Base-by-base conservation (phyloP, 2,329 filamentous ascomycete species). In the Trichophyton rubrum region DNA sequence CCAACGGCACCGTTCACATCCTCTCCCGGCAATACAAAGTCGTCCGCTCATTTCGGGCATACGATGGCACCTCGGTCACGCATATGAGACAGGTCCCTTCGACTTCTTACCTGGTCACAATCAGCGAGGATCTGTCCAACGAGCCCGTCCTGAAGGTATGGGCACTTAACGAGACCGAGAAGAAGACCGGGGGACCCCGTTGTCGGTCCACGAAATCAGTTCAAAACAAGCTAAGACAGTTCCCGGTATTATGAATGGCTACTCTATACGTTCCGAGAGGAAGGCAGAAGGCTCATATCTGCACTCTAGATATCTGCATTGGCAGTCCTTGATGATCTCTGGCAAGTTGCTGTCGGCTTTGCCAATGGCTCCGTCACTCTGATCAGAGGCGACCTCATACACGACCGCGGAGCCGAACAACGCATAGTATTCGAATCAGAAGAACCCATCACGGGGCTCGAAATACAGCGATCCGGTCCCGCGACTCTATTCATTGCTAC, bases 81-180 rank as follows among this genome's bases (percentile, higher is more conserved):
- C 88, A 96, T 72, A 91, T 97, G 83, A 89, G 86, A 74, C 92
- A 96, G 75, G 82, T 97, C 33, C 88, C 91, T 65, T 88, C 89
- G 40, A 96, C 91, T 0, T 86, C 89, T 59, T 75, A 96, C 64
- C 80, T 99, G 30, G 85, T 96, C 40, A 97, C 93, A 0, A 67
- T 79, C 51, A 72, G 87, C 75, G 93, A 99, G 74, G 91, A 97
- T 68, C 78, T 96, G 59, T 88, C 88, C 43, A 87, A 83, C 67
- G 90, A 97, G 67, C 92, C 93, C 0, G 82, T 92, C 20, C 75
- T 99, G 62, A 97, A 96, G 73, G 92, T 97, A n/a, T 99, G 93
- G 93, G 92, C 90, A 22, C 79, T 99, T 67, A 91, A 97, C 71
- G 95, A 91, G 75, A 81, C 87, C 3, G 90, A 95, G 66, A 97